Conservation (phyloP, 805 yeast species). For the Candida insectalens region DNA sequence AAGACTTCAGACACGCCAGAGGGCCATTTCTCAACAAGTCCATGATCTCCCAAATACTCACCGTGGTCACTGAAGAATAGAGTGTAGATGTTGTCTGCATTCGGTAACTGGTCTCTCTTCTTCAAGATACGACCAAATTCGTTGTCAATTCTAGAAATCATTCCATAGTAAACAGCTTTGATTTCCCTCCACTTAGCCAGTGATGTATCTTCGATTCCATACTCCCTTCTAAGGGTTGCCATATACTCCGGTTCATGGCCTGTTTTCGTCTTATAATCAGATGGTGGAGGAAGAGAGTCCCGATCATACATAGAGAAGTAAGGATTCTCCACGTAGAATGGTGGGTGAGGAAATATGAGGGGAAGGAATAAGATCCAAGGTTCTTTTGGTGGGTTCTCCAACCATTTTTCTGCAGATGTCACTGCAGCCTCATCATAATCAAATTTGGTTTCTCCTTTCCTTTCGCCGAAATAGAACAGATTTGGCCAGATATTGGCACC, state of each 20-base stretch:
- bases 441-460: too few species aligned
- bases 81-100: constrained; percentile 2
- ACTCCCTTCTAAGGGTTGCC: background rate
- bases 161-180: constrained; percentile 11
- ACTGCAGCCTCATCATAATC: too few species aligned
- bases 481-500: too few species aligned
- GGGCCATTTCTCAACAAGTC: constrained; percentile 13
- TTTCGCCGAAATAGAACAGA: too few species aligned
- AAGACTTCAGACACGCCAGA: constrained; percentile 12
- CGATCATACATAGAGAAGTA: too few species aligned
- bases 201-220: background rate
- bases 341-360: too few species aligned
- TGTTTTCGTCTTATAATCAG: too few species aligned
- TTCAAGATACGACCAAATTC: constrained; percentile 10
- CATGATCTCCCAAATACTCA: constrained; percentile 12
- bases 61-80: constrained; percentile 14
- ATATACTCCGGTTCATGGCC: background rate
- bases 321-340: too few species aligned
- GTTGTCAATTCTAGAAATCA: constrained; percentile 10
- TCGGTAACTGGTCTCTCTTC: background rate
- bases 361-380: too few species aligned
- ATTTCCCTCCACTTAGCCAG: constrained; percentile 9
- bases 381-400: too few species aligned
- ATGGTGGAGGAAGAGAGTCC: too few species aligned
- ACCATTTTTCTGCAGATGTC: too few species aligned